Evolutionary conservation across 768 basidiomycete species (phyloP).

Genomic region (Podaxis sp.): DNA sequence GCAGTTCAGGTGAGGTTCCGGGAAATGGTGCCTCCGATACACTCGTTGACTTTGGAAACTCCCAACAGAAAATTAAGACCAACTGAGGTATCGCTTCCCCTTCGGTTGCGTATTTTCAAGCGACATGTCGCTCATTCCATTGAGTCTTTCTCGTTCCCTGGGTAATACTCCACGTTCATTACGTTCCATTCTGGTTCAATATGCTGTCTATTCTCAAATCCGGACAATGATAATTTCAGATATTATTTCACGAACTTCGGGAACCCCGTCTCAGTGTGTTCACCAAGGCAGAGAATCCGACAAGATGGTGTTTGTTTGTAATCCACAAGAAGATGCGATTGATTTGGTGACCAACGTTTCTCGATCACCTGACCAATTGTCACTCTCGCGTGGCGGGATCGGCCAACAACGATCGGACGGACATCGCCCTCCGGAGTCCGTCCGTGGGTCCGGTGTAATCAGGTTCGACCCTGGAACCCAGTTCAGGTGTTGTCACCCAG

Average conservation of each 20-base stretch:
- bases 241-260: background rate
- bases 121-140: background rate
- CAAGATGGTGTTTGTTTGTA: background rate
- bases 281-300: background rate
- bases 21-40: background rate
- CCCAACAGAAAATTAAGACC: slow-evolving; percentile 1
- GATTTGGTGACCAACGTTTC: background rate
- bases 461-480: background rate
- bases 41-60: background rate
- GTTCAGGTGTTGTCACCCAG: slow-evolving; percentile 8
- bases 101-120: background rate
- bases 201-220: background rate
- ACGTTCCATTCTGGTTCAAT: background rate
- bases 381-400: slow-evolving; percentile 1
- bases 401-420: background rate
- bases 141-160: background rate
- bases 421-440: background rate
- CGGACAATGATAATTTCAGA: background rate
- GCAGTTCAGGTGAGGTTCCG: background rate
- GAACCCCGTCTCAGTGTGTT: background rate
- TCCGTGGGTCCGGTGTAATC: slow-evolving; percentile 8
- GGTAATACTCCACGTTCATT: background rate
- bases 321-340: background rate
- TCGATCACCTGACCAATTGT: slow-evolving; percentile 6
- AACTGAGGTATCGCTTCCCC: background rate